phyloP scores from a whole-genome alignment of 2,329 filamentous ascomycete species.

The Cordyceps militaris region DNA sequence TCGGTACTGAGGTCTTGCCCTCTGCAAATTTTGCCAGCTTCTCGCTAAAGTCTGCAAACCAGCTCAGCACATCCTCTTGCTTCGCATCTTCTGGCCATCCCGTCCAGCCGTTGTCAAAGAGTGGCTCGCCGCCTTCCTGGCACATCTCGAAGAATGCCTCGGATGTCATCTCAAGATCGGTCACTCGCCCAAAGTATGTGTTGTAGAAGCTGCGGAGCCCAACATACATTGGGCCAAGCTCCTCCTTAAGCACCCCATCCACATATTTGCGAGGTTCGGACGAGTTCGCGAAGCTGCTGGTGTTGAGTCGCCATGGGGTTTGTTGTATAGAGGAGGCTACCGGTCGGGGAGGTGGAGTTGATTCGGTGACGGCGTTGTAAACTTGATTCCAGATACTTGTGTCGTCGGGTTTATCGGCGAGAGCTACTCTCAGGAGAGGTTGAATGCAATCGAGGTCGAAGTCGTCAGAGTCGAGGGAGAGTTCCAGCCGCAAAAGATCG shows the following conservation, averaged over 20 bases:
- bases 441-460: background rate
- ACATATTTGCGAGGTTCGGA: background rate
- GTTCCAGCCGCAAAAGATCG: background rate
- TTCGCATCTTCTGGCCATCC: background rate
- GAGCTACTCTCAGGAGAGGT: background rate
- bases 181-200: background rate
- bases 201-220: background rate
- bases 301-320: background rate
- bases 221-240: background rate
- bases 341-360: background rate
- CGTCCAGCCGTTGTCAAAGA: background rate
- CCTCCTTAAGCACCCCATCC: background rate
- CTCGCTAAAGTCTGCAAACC: background rate
- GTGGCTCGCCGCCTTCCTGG: background rate
- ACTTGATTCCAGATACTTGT: background rate
- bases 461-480: background rate
- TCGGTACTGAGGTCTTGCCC: background rate
- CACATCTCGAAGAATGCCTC: background rate
- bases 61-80: background rate
- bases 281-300: background rate
- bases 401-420: background rate
- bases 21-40: background rate
- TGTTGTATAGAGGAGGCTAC: background rate
- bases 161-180: background rate
- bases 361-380: background rate